Percentiles rank a stretch among this genome's conserved stretches.
phyloP scores from a whole-genome alignment of 768 basidiomycete genomes.

The Tephrocybe sp. region DNA sequence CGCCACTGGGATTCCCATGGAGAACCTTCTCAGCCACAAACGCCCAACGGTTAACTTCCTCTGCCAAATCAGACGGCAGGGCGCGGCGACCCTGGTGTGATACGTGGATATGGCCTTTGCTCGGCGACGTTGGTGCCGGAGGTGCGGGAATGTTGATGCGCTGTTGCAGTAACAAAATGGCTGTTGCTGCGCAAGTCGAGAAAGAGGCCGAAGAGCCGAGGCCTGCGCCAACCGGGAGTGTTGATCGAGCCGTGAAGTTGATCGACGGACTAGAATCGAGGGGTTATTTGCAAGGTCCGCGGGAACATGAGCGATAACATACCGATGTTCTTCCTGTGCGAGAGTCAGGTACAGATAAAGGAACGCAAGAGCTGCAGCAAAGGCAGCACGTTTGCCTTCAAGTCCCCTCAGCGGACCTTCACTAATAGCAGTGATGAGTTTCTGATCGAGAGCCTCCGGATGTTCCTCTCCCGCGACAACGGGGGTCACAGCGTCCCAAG shows the following conservation, averaged over 20 bases:
- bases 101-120: constrained; percentile 53
- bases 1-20: constrained; percentile 96
- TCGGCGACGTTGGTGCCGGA: constrained; percentile 46
- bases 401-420: constrained; percentile 38
- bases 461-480: constrained; percentile 50
- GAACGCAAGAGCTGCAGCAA: constrained; percentile 64
- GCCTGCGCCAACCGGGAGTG: constrained; percentile 92
- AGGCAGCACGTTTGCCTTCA: constrained; percentile 36
- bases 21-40: constrained; percentile 95
- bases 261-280: constrained; percentile 60
- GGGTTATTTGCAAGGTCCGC: constrained; percentile 17
- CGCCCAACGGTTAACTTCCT: constrained; percentile 89
- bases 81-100: constrained; percentile 67
- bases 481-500: constrained; percentile 74
- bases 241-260: constrained; percentile 81
- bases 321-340: constrained; percentile 56
- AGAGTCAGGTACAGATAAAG: constrained; percentile 92
- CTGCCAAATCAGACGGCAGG: constrained; percentile 62
- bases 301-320: constrained; percentile 25
- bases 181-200: constrained; percentile 82
- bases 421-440: constrained; percentile 72
- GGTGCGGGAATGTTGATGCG: constrained; percentile 62
- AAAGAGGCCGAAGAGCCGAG: constrained; percentile 97
- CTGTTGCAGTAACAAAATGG: constrained; percentile 73
- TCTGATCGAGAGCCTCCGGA: constrained; percentile 69